Conservation (phyloP, 2,329 filamentous ascomycete genomes). For the Fusarium tricinctum region DNA sequence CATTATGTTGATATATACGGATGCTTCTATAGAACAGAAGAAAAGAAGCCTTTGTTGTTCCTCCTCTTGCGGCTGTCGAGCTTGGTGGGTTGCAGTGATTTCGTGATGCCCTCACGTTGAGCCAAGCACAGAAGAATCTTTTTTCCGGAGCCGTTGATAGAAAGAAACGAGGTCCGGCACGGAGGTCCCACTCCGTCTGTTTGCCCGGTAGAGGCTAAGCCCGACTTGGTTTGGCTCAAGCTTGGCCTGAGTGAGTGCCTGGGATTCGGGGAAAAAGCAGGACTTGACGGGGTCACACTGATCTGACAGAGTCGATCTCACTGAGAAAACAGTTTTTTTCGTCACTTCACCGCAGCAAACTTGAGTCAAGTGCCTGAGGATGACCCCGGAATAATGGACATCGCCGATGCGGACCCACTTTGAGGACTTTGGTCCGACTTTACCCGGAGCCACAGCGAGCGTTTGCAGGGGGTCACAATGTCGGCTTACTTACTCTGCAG, state of each 20-base stretch:
- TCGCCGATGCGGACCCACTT: slow-evolving; percentile 25
- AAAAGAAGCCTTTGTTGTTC: background rate
- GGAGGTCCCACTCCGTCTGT: slow-evolving; percentile 40
- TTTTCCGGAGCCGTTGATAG: slow-evolving; percentile 42
- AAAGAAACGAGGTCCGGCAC: slow-evolving; percentile 25
- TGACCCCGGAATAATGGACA: slow-evolving; percentile 49
- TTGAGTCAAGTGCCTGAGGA: slow-evolving; percentile 11
- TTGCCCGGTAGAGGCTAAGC: slow-evolving; percentile 15
- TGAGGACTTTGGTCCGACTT: slow-evolving; percentile 51
- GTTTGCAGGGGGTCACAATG: slow-evolving; percentile 20
- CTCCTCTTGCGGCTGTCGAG: slow-evolving; percentile 20
- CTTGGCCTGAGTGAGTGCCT: background rate
- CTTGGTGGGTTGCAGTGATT: slow-evolving; percentile 26
- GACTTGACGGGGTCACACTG: slow-evolving; percentile 11
- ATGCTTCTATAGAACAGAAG: background rate
- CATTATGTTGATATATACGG: slow-evolving; percentile 50
- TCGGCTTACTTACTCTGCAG: slow-evolving; percentile 28
- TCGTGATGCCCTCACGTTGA: slow-evolving; percentile 42
- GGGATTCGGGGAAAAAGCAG: slow-evolving; percentile 5
- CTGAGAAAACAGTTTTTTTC: slow-evolving; percentile 17
- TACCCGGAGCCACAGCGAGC: slow-evolving; percentile 50
- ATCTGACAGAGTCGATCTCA: background rate
- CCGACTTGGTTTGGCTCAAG: slow-evolving; percentile 4
- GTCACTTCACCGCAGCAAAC: background rate
- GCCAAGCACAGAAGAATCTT: slow-evolving; percentile 41